Evolutionary conservation across 2,329 filamentous ascomycete genomes (phyloP).

Genomic region (Microthyrium microscopicum): DNA sequence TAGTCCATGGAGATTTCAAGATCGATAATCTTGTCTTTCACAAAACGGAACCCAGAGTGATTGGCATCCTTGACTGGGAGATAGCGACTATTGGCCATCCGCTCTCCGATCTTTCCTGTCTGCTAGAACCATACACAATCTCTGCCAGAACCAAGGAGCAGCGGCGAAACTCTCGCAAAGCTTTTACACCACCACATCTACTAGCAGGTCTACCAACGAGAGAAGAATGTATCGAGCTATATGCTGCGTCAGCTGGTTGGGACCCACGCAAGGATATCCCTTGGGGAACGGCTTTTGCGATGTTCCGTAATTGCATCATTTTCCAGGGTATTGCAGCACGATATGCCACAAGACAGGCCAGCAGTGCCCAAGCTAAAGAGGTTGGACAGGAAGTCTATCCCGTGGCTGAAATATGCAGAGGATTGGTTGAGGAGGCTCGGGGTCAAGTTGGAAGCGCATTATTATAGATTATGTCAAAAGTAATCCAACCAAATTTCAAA

Average conservation of each 20-base stretch:
- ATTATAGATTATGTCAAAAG: too few species aligned
- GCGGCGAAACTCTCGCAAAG: conserved; percentile 21
- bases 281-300: conserved; percentile 44
- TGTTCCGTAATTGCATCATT: conserved; percentile 39
- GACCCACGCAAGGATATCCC: conserved; percentile 39
- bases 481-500: too few species aligned
- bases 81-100: conserved; percentile 88
- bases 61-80: conserved; percentile 87
- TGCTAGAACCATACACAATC: conserved; percentile 30
- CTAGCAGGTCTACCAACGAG: conserved; percentile 42
- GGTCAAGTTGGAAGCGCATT: conserved; percentile 5
- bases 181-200: conserved; percentile 6
- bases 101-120: conserved; percentile 67
- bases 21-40: conserved; percentile 47
- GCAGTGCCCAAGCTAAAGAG: conserved; percentile 57
- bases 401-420: conserved; percentile 63
- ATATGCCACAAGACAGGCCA: conserved; percentile 67
- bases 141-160: conserved; percentile 28
- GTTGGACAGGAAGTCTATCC: conserved; percentile 51
- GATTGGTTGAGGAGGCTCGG: conserved; percentile 35
- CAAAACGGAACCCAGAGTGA: conserved; percentile 62
- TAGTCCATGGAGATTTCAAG: conserved; percentile 90
- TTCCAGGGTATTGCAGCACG: conserved; percentile 80
- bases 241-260: conserved; percentile 48
- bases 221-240: conserved; percentile 43